phyloP scores from a whole-genome alignment of 441 rosid species.

The Arabidopsis hybrid region DNA sequence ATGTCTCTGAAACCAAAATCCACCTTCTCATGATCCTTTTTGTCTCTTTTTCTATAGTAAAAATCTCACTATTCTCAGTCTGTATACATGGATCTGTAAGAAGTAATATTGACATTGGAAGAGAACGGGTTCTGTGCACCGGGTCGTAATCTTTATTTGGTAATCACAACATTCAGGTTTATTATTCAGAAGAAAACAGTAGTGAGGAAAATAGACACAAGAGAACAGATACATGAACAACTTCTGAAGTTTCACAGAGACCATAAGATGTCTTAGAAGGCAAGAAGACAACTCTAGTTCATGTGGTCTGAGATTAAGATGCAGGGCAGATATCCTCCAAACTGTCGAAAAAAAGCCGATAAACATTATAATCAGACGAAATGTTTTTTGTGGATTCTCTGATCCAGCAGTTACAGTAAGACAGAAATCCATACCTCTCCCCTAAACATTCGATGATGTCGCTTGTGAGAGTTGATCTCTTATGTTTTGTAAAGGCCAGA shows the following conservation, averaged over 20 bases:
- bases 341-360: conserved; percentile 51
- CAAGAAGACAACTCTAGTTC: conserved; percentile 18
- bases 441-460: conserved; percentile 84
- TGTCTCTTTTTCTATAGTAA: conserved; percentile 20
- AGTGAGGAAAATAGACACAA: not conserved
- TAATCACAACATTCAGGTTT: conserved; percentile 20
- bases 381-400: not conserved
- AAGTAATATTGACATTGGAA: conserved; percentile 6
- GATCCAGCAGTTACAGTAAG: conserved; percentile 5
- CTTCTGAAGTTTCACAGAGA: conserved; percentile 13
- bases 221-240: conserved; percentile 9
- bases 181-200: conserved; percentile 13
- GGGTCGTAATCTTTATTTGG: conserved; percentile 16
- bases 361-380: not conserved
- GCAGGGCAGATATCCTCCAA: conserved; percentile 84
- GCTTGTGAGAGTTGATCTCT: conserved; percentile 84
- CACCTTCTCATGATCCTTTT: conserved; percentile 8
- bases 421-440: conserved; percentile 56
- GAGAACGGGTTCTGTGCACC: not conserved
- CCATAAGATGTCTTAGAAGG: conserved; percentile 18
- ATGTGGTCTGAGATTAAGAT: conserved; percentile 40
- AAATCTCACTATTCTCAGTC: conserved; percentile 10
- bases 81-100: conserved; percentile 9
- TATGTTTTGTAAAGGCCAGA: conserved; percentile 67
- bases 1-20: conserved; percentile 14